phyloP scores from a whole-genome alignment of 2,329 filamentous ascomycete genomes.

The Paraphoma chrysanthemicola region DNA sequence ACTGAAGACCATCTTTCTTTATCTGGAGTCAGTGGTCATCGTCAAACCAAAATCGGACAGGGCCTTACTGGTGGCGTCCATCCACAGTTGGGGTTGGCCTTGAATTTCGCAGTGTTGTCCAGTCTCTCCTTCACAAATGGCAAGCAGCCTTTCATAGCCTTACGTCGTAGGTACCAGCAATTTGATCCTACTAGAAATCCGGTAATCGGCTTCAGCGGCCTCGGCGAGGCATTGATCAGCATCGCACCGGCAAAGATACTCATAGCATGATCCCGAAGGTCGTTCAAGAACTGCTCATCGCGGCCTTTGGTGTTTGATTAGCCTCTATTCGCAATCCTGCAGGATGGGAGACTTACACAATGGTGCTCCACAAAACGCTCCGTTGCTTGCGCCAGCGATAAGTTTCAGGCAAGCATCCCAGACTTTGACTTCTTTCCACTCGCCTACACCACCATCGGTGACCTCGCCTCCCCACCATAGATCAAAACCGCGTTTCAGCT shows the following conservation, averaged over 20 bases:
- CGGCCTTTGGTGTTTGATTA: constrained; percentile 10
- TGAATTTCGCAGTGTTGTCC: constrained; percentile 17
- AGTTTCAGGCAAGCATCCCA: constrained; percentile 19
- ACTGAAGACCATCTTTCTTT: constrained; percentile 23
- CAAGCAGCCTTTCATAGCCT: constrained; percentile 14
- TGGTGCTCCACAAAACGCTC: constrained; percentile 22
- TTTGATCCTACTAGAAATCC: constrained; percentile 13
- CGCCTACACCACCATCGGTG: neutral
- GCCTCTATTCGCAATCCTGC: neutral
- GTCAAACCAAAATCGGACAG: neutral
- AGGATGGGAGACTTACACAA: constrained; percentile 10
- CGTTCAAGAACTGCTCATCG: constrained; percentile 15
- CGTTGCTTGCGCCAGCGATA: constrained; percentile 19
- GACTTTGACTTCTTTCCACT: constrained; percentile 21
- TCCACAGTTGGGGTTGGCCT: constrained; percentile 13
- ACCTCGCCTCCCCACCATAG: constrained; percentile 13
- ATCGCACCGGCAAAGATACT: constrained; percentile 20
- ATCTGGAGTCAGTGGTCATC: constrained; percentile 1
- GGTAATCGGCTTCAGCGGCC: constrained; percentile 15
- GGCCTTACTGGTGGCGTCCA: constrained; percentile 17
- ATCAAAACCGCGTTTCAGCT: constrained; percentile 16
- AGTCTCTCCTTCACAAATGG: constrained; percentile 21
- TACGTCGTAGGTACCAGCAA: constrained; percentile 15
- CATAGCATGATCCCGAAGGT: constrained; percentile 19
- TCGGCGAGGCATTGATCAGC: constrained; percentile 19